phyloP scores from a whole-genome alignment of 1,139 yeast species.

The Trichomonascaceae sp. region DNA sequence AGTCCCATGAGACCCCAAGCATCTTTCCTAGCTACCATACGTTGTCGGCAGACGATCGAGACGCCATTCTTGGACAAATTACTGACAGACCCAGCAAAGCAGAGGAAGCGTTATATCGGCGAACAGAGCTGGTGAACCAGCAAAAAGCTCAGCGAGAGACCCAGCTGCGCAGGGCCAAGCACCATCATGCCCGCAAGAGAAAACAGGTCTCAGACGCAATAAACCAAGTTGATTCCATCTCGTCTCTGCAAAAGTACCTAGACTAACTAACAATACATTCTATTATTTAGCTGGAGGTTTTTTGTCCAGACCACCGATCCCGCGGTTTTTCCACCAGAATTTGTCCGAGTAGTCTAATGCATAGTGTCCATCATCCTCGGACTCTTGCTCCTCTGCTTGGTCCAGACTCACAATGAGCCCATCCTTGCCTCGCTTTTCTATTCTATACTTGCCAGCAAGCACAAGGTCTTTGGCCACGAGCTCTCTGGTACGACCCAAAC shows the following conservation, averaged over 20 bases:
- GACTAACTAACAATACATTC: no score
- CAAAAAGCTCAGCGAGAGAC: constrained; percentile 1
- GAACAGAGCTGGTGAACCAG: neutral
- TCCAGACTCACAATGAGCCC: constrained; percentile 14
- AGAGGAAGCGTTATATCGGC: constrained; percentile 1
- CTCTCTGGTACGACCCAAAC: constrained; percentile 71
- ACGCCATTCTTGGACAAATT: no score
- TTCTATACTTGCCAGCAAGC: constrained; percentile 31
- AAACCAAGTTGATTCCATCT: constrained; percentile 5
- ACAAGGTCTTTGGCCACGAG: constrained; percentile 60
- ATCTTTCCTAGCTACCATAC: constrained; percentile 3
- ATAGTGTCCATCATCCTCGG: constrained; percentile 15
- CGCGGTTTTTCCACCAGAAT: constrained; percentile 14
- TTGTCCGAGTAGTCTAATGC: constrained; percentile 10
- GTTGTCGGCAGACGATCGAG: constrained; percentile 1
- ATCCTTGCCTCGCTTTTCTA: constrained; percentile 6
- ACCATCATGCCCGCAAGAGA: constrained; percentile 4
- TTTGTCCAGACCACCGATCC: no score
- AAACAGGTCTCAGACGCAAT: constrained; percentile 6
- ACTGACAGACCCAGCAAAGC: no score
- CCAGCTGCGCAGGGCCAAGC: constrained; percentile 2
- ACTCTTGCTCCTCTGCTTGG: constrained; percentile 13
- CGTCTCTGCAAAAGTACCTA: no score
- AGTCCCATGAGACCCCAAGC: no score
- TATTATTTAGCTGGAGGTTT: no score